These are phyloP conservation scores for Byssoonygena ceratinophila DNA, from an alignment of 2,329 filamentous ascomycete species.

Conservation along the genomic window DNA sequence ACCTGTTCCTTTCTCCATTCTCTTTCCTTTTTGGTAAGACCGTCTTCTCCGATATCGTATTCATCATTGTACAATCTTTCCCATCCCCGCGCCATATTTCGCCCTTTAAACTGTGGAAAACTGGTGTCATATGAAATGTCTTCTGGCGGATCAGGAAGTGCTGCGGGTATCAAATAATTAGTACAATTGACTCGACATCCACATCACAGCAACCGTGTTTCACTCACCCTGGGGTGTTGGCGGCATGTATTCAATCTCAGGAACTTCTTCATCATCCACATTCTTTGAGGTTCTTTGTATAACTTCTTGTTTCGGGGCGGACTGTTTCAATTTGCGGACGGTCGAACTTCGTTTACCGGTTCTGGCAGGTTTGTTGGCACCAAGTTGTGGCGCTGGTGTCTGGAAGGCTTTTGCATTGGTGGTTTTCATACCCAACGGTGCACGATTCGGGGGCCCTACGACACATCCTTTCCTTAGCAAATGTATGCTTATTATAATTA, in stretches of 20 bases:
- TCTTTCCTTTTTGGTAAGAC: conserved; percentile 57
- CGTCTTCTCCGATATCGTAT: conserved; percentile 41
- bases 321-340: conserved; percentile 48
- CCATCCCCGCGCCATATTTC: conserved; percentile 44
- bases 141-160: conserved; percentile 37
- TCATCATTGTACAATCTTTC: conserved; percentile 39
- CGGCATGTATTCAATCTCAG: conserved; percentile 84
- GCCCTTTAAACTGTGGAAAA: conserved; percentile 44
- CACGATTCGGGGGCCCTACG: conserved; percentile 56
- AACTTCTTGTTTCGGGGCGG: conserved; percentile 23
- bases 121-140: conserved; percentile 40
- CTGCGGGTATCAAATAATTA: conserved; percentile 37
- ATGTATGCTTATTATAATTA: too few relatives aligned
- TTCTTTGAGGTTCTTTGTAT: conserved; percentile 27
- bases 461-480: not conserved
- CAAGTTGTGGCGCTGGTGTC: conserved; percentile 53
- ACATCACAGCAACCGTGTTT: not conserved
- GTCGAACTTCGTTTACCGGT: conserved; percentile 51
- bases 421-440: conserved; percentile 84
- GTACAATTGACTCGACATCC: not conserved
- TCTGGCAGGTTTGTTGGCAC: conserved; percentile 52
- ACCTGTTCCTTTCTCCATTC: conserved; percentile 55
- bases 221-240: conserved; percentile 50
- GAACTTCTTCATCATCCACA: conserved; percentile 45
- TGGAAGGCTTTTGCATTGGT: conserved; percentile 82